phyloP scores from a whole-genome alignment of 2,329 filamentous ascomycete genomes.

The Colletotrichum sp. region DNA sequence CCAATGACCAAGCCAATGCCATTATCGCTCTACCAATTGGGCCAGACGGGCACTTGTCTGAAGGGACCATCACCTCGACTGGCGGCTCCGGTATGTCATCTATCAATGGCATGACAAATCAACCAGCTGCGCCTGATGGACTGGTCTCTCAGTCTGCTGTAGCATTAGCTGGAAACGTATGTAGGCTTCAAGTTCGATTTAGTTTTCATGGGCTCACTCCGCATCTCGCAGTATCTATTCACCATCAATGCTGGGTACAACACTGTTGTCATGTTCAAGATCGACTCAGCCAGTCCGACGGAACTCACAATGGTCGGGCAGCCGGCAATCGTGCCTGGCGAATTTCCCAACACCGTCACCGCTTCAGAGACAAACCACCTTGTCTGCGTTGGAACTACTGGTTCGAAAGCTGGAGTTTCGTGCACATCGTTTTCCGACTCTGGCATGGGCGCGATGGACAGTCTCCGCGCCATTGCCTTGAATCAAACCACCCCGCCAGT shows the following conservation, averaged over 20 bases:
- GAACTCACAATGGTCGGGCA: conserved; percentile 47
- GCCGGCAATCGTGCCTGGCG: conserved; percentile 47
- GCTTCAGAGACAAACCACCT: conserved; percentile 45
- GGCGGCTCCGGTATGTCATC: conserved; percentile 49
- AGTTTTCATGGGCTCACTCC: not conserved
- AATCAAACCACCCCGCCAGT: conserved; percentile 61
- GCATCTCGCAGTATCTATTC: conserved; percentile 41
- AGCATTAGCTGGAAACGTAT: conserved; percentile 53
- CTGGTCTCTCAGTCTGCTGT: conserved; percentile 56
- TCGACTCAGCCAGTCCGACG: conserved; percentile 44
- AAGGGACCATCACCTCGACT: conserved; percentile 45
- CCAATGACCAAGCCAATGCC: conserved; percentile 53
- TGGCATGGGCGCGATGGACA: conserved; percentile 49
- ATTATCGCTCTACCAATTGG: conserved; percentile 55
- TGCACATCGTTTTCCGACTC: conserved; percentile 42
- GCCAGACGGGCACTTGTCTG: conserved; percentile 48
- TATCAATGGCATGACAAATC: conserved; percentile 38
- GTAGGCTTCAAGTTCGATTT: conserved; percentile 3
- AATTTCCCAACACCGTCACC: conserved; percentile 58
- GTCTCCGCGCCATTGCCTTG: conserved; percentile 50
- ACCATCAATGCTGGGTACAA: conserved; percentile 60
- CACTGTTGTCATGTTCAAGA: conserved; percentile 52
- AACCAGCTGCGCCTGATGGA: conserved; percentile 50
- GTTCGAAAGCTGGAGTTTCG: conserved; percentile 46
- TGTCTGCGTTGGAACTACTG: conserved; percentile 52